Conservation (phyloP, 108 stramenopile species). For the Nitzschia sp. region DNA sequence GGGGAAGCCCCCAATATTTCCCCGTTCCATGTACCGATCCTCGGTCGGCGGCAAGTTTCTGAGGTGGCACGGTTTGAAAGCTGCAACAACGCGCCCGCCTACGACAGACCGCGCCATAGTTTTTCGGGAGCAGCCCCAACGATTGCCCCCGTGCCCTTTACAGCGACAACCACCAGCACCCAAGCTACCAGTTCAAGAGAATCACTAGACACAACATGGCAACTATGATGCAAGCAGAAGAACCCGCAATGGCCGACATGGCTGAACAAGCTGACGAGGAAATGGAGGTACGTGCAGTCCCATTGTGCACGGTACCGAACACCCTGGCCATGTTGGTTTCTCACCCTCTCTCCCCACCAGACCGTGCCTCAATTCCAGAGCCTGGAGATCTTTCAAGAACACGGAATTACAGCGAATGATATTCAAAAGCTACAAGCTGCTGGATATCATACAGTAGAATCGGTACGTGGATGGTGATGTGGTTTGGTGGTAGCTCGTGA, state of each 20-base stretch:
- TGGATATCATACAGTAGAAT: constrained; percentile 96
- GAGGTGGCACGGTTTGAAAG: background rate
- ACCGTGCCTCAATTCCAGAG: constrained; percentile 53
- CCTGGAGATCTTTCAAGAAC: constrained; percentile 84
- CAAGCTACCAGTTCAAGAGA: too few relatives aligned
- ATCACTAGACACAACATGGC: too few relatives aligned
- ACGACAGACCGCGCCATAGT: background rate
- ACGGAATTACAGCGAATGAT: constrained; percentile 95
- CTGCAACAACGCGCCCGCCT: background rate
- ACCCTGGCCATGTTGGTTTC: background rate
- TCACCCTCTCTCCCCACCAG: constrained; percentile 23
- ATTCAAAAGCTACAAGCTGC: constrained; percentile 94
- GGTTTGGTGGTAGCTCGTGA: background rate
- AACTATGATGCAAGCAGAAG: constrained; percentile 43
- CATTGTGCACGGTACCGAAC: background rate
- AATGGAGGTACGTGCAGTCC: constrained; percentile 29
- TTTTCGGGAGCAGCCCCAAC: background rate
- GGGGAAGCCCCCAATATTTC: too few relatives aligned
- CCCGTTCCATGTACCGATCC: too few relatives aligned
- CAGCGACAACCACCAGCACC: too few relatives aligned
- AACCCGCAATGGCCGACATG: constrained; percentile 38
- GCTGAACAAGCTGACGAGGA: constrained; percentile 43
- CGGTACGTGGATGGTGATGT: constrained; percentile 45
- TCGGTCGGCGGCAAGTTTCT: constrained; percentile 3
- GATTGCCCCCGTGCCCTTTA: too few relatives aligned